These are phyloP conservation scores for Salmacisia buchloeana DNA, from an alignment of 1,284 basidiomycete genomes.

Conservation along the genomic window DNA sequence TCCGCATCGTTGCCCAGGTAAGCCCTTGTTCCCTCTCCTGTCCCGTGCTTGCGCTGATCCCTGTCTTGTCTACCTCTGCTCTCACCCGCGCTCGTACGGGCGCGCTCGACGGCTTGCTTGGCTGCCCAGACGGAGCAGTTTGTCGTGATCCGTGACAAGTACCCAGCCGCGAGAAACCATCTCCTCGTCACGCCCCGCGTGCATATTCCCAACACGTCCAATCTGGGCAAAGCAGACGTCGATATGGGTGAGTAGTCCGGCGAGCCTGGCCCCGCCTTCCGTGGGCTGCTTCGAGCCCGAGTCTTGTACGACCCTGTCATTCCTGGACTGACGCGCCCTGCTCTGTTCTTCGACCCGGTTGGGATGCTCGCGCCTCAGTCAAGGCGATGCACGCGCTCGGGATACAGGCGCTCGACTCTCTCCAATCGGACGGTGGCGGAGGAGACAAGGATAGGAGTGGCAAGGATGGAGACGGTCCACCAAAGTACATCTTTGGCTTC, in stretches of 20 bases:
- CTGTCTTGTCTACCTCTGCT: too few species aligned
- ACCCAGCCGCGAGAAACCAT: conserved; percentile 62
- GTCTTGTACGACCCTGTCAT: neutral
- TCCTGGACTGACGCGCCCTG: neutral
- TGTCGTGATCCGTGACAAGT: conserved; percentile 63
- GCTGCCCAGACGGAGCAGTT: conserved; percentile 58
- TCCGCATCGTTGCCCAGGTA: conserved; percentile 63
- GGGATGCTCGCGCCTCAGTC: conserved; percentile 48
- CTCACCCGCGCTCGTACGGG: too few species aligned
- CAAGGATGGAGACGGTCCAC: conserved; percentile 17
- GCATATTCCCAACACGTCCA: conserved; percentile 53
- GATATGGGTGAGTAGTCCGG: conserved; percentile 10
- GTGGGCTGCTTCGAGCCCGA: neutral
- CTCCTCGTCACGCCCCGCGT: conserved; percentile 63
- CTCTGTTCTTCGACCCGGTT: neutral
- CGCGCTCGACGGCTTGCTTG: too few species aligned
- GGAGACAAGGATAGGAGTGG: neutral
- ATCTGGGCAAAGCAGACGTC: conserved; percentile 8
- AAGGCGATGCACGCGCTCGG: conserved; percentile 63
- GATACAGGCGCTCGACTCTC: conserved; percentile 55
- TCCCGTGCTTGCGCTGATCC: neutral
- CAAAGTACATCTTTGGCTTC: conserved; percentile 37
- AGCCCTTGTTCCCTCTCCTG: conserved; percentile 15
- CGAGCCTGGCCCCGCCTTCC: neutral
- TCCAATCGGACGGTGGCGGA: neutral